phyloP scores from a whole-genome alignment of 2,329 filamentous ascomycete species.

The Byssochlamys sp. region DNA sequence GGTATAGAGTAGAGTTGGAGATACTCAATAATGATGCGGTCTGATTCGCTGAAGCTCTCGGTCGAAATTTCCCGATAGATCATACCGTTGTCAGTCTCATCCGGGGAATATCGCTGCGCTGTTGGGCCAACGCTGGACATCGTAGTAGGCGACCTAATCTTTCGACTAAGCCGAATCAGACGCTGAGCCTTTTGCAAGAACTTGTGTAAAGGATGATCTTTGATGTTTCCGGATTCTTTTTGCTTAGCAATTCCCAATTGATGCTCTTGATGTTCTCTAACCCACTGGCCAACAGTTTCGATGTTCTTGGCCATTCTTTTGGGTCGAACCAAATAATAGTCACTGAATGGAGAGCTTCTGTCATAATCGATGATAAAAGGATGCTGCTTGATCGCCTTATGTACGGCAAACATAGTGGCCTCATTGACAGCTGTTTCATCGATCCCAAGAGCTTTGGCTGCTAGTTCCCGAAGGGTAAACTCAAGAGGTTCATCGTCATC shows the following conservation, averaged over 20 bases:
- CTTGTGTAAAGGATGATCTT: constrained; percentile 30
- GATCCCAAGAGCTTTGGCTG: constrained; percentile 24
- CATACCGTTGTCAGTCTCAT: constrained; percentile 17
- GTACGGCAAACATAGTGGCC: constrained; percentile 26
- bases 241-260: constrained; percentile 19
- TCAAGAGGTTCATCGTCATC: constrained; percentile 24
- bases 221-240: constrained; percentile 15
- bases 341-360: constrained; percentile 22
- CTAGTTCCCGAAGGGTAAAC: constrained; percentile 30
- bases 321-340: constrained; percentile 42
- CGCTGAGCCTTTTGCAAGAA: constrained; percentile 38
- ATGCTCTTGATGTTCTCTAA: constrained; percentile 41
- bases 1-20: constrained; percentile 44
- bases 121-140: constrained; percentile 35
- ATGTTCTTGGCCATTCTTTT: constrained; percentile 41
- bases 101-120: constrained; percentile 18
- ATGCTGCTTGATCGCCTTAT: constrained; percentile 21
- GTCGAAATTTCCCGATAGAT: constrained; percentile 24
- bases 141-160: constrained; percentile 33
- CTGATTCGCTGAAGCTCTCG: constrained; percentile 38
- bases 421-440: constrained; percentile 20
- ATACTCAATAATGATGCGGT: constrained; percentile 47
- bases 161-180: constrained; percentile 33
- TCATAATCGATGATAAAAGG: constrained; percentile 28
- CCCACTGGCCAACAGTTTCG: constrained; percentile 46